Percentiles rank a stretch among this genome's conserved stretches.
Conservation (phyloP, 148 eudicot genomes). For the Rhododendron ferrugineum region DNA sequence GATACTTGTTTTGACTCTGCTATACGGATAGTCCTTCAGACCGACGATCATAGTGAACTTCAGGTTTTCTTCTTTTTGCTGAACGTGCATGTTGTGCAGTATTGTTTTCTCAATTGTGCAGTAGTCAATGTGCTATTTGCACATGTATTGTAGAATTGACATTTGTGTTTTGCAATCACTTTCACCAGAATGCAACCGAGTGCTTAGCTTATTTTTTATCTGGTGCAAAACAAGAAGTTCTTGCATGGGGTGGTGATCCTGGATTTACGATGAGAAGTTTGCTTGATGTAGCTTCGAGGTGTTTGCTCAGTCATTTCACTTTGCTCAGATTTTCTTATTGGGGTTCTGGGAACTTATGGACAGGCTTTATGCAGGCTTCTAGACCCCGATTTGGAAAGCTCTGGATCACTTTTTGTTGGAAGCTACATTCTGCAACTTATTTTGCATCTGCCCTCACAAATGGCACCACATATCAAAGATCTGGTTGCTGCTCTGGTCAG, state of each 20-base stretch:
- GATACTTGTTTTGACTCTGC: slow-evolving; percentile 78
- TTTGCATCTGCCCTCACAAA: slow-evolving; percentile 87
- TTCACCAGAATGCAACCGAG: slow-evolving; percentile 84
- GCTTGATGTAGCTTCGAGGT: slow-evolving; percentile 97
- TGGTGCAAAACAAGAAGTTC: slow-evolving; percentile 73
- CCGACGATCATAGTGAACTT: slow-evolving; percentile 82
- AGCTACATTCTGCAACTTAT: slow-evolving; percentile 88
- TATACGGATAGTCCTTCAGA: slow-evolving; percentile 67
- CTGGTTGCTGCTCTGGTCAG: slow-evolving; percentile 80
- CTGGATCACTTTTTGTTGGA: slow-evolving; percentile 94
- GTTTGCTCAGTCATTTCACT: slow-evolving; percentile 5
- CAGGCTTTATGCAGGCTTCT: slow-evolving; percentile 66
- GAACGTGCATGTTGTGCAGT: background rate
- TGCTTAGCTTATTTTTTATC: slow-evolving; percentile 81
- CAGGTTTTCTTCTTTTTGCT: slow-evolving; percentile 47
- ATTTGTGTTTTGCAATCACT: slow-evolving; percentile 8
- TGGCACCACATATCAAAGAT: slow-evolving; percentile 83
- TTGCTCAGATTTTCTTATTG: background rate
- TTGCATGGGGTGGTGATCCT: slow-evolving; percentile 89
- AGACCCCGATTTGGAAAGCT: slow-evolving; percentile 86
- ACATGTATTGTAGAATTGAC: slow-evolving; percentile 3
- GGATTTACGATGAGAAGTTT: slow-evolving; percentile 87
- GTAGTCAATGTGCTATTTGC: background rate
- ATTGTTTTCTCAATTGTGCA: background rate
- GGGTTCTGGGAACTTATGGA: slow-evolving; percentile 10